Percentiles rank a stretch among this genome's conserved stretches.
phyloP scores from a whole-genome alignment of 306 rosid species.

The Cyclanthera cordifolia region DNA sequence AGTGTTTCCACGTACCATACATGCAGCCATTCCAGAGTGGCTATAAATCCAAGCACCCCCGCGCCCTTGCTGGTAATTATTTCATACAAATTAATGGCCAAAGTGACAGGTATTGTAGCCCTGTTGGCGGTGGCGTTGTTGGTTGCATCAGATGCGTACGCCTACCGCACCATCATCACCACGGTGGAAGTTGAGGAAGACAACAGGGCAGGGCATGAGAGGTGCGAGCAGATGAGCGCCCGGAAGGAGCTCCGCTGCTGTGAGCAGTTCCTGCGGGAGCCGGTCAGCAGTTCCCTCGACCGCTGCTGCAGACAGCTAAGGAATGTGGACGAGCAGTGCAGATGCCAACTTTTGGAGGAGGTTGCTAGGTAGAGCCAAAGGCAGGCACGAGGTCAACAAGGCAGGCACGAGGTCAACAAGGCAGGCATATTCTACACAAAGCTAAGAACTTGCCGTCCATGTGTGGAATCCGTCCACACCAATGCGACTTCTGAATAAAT shows the following conservation, averaged over 20 bases:
- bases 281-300: neutral
- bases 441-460: constrained; percentile 12
- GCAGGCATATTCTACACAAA: neutral
- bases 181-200: constrained; percentile 8
- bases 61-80: too few relatives aligned
- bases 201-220: neutral
- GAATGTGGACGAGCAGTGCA: constrained; percentile 11
- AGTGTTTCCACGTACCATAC: neutral
- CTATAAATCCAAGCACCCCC: neutral
- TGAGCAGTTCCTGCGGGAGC: neutral
- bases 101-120: neutral
- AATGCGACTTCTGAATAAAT: constrained; percentile 8
- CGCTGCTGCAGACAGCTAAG: neutral
- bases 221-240: constrained; percentile 4
- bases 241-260: constrained; percentile 7
- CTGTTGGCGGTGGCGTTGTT: neutral
- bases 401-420: neutral
- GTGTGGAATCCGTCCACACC: neutral
- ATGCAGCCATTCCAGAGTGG: neutral
- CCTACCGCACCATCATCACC: constrained; percentile 15
- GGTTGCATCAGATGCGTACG: constrained; percentile 3
- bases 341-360: constrained; percentile 1
- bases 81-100: neutral
- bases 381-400: neutral
- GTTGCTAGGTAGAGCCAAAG: neutral